Conservation (phyloP, 2,329 filamentous ascomycete species). For the Talaromyces sp. region DNA sequence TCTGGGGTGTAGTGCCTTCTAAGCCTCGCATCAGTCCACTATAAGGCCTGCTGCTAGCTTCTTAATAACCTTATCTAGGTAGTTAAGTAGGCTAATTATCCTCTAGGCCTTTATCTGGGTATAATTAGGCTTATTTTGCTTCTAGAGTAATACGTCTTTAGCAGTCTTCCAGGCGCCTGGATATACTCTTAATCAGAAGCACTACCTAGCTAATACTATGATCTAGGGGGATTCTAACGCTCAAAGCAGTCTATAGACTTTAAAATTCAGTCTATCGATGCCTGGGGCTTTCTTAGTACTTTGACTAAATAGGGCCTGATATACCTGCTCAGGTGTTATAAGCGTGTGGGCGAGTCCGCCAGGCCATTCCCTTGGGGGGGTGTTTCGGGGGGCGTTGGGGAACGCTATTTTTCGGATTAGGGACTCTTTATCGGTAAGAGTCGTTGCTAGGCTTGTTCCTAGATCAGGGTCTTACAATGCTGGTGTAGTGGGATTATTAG, state of each 20-base stretch:
- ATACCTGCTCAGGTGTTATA: background rate
- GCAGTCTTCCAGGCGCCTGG: background rate
- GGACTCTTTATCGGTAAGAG: background rate
- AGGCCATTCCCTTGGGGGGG: background rate
- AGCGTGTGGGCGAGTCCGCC: background rate
- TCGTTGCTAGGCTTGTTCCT: background rate
- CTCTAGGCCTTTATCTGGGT: background rate
- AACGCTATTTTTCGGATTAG: background rate
- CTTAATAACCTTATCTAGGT: background rate
- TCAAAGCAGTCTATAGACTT: background rate
- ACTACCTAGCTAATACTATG: background rate
- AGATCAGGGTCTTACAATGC: background rate
- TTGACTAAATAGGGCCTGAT: background rate
- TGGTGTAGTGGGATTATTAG: background rate
- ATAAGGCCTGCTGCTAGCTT: background rate
- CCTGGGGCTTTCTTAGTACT: background rate
- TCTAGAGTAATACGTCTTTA: background rate
- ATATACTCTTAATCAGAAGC: background rate
- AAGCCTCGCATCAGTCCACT: background rate
- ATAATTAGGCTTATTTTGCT: background rate
- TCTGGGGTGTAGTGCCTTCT: background rate
- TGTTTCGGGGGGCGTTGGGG: background rate
- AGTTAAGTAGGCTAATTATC: background rate
- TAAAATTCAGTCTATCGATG: background rate
- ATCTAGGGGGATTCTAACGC: background rate